Evolutionary conservation across 164 flowering plant species (phyloP).

Genomic region (Aristolochia fimbriata): DNA sequence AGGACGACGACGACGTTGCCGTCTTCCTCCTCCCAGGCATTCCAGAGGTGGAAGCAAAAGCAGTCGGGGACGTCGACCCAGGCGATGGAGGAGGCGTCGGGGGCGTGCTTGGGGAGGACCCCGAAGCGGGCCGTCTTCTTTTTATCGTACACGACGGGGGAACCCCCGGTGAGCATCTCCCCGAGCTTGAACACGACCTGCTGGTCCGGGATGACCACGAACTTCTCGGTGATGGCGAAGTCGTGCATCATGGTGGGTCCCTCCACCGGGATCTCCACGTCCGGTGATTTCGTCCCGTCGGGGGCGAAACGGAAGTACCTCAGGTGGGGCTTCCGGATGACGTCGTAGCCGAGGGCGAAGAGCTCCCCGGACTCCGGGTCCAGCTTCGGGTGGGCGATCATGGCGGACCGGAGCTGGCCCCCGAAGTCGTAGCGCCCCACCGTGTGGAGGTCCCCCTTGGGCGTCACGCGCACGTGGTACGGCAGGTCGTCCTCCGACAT

Average conservation of each 20-base stretch:
- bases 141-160: constrained; percentile 69
- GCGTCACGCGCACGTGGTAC: constrained; percentile 47
- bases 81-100: constrained; percentile 20
- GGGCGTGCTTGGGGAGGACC: constrained; percentile 40
- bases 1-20: constrained; percentile 71
- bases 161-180: constrained; percentile 72
- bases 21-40: constrained; percentile 88
- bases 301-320: constrained; percentile 61
- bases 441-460: constrained; percentile 58
- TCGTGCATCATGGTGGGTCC: constrained; percentile 92
- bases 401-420: constrained; percentile 45
- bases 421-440: constrained; percentile 61
- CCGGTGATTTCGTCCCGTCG: constrained; percentile 54
- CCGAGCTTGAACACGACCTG: constrained; percentile 78
- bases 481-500: constrained; percentile 69
- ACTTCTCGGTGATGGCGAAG: constrained; percentile 75
- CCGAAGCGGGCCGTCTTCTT: constrained; percentile 66
- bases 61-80: constrained; percentile 72
- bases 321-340: constrained; percentile 64
- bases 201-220: constrained; percentile 74
- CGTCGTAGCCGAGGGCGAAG: constrained; percentile 75
- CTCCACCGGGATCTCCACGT: constrained; percentile 57
- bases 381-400: constrained; percentile 97
- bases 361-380: constrained; percentile 70
- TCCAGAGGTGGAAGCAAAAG: constrained; percentile 94